Percentiles rank a stretch among this genome's conserved stretches.
phyloP scores from a whole-genome alignment of 345 rosid genomes.

The Noccaea caerulescens region DNA sequence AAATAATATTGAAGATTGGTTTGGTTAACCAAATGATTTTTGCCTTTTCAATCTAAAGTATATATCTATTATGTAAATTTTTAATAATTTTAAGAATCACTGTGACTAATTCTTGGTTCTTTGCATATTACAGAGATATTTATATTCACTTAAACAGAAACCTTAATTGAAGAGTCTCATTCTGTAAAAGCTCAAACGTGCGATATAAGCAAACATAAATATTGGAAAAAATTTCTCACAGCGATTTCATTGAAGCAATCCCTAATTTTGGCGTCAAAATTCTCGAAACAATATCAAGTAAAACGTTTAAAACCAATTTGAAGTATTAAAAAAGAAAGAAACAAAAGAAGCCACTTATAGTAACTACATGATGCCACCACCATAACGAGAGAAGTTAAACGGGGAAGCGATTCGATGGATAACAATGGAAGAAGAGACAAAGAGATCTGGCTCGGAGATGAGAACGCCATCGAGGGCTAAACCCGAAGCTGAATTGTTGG shows the following conservation, averaged over 20 bases:
- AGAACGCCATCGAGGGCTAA: slow-evolving; percentile 29
- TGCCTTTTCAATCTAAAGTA: no score
- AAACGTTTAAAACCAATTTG: neutral
- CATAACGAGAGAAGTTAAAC: slow-evolving; percentile 37
- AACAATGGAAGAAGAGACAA: slow-evolving; percentile 33
- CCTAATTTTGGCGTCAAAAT: neutral
- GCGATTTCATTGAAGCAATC: neutral
- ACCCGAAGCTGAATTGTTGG: slow-evolving; percentile 30
- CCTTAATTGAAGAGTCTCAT: no score
- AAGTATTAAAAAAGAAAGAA: neutral
- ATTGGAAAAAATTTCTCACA: no score
- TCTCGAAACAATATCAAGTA: neutral
- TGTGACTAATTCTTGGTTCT: no score
- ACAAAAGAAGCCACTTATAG: neutral
- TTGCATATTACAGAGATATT: no score
- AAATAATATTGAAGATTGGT: neutral
- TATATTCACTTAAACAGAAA: no score
- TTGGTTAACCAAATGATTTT: neutral
- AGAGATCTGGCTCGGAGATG: slow-evolving; percentile 39
- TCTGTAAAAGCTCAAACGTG: no score
- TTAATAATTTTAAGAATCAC: no score
- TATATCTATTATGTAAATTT: no score
- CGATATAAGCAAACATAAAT: no score
- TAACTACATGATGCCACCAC: slow-evolving; percentile 11
- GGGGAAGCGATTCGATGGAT: slow-evolving; percentile 41